Base-by-base conservation (phyloP, 352 stramenopile species). In the Globisporangium sylvaticum region DNA sequence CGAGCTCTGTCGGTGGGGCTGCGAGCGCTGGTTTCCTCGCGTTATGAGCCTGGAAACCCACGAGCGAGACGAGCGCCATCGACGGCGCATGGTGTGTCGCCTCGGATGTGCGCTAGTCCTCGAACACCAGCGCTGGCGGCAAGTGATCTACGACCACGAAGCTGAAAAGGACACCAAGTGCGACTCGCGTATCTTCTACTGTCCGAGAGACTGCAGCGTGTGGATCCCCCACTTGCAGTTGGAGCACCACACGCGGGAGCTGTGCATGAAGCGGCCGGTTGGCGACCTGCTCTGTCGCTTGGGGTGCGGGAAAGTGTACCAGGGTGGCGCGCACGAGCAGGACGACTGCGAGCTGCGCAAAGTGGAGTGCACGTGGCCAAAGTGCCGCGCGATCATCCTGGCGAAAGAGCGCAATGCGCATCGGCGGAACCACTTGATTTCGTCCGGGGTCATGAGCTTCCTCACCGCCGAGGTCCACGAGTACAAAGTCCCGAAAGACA, bases 351-450 rank as follows among this genome's bases (percentile, higher is more conserved):
- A 63, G 18, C 58, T 88, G 8, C 86, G 86, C 5, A 85, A 88
- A 58, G 82, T 92, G 5, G 75, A 80, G 58, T 94, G 86, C 64
- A 89, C 79, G 31, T 94, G 86, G 86, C 83, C 83, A 14, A 79
- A 81, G 42, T 94, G 86, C 61, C 71, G 78, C 18, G 79, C 73
- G 1, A 37, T 65, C 2, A 78, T 91, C 32, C 7, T 81, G 7
- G 83, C 86, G 1, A 82, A 79, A 50, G 82, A 94, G 22, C 76
- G 82, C 27, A 91, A 90, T 37, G 68, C 72, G 24, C 86, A 94
- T 42, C 77, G 86, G 0, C 78, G 76, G 10, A 75, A 69, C 4
- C 86, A 94, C 48, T 37, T 94, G 39, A 71, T 89, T 24, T 76
- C 77, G 10, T 89, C 81, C 0, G 85, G 85, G 3, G 77, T 91